phyloP scores from a whole-genome alignment of 1,284 basidiomycete genomes.

The Naganishia liquefaciens region DNA sequence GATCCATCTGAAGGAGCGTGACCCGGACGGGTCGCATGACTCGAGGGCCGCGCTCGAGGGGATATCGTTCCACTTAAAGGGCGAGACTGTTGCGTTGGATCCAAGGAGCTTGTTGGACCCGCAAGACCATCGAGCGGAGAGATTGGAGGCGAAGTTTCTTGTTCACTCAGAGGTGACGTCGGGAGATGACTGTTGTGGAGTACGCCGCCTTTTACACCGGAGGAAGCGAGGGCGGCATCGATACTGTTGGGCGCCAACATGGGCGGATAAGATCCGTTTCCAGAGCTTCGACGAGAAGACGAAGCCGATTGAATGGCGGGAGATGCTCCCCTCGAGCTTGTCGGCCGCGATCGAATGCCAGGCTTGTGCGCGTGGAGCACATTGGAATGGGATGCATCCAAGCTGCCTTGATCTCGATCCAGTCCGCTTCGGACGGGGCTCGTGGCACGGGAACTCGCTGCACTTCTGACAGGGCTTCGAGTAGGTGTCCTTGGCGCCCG shows the following conservation, averaged over 20 bases:
- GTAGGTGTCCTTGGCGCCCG: conserved; percentile 31
- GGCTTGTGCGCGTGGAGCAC: background rate
- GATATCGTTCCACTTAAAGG: conserved; percentile 25
- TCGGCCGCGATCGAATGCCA: no score
- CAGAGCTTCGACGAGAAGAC: conserved; percentile 17
- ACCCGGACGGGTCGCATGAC: conserved; percentile 16
- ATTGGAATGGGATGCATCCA: conserved; percentile 9
- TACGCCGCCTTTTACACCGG: background rate
- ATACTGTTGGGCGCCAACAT: conserved; percentile 6
- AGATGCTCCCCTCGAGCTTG: background rate
- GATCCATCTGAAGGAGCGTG: conserved; percentile 25
- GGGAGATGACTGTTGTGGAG: background rate
- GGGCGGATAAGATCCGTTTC: background rate
- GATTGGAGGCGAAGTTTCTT: conserved; percentile 14
- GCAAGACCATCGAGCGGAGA: conserved; percentile 16
- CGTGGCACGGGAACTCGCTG: conserved; percentile 41
- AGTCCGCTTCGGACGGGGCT: conserved; percentile 8
- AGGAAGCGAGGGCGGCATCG: conserved; percentile 8
- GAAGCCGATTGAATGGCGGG: background rate
- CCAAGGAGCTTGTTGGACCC: background rate
- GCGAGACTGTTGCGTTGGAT: conserved; percentile 19
- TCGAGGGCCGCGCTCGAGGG: conserved; percentile 20
- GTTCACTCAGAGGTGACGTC: conserved; percentile 34
- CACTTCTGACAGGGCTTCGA: conserved; percentile 44
- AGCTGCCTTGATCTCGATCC: conserved; percentile 15